Percentiles rank a stretch among this genome's conserved stretches.
Conservation (phyloP, 2,329 filamentous ascomycete genomes). For the Ceratocystis ficicola region DNA sequence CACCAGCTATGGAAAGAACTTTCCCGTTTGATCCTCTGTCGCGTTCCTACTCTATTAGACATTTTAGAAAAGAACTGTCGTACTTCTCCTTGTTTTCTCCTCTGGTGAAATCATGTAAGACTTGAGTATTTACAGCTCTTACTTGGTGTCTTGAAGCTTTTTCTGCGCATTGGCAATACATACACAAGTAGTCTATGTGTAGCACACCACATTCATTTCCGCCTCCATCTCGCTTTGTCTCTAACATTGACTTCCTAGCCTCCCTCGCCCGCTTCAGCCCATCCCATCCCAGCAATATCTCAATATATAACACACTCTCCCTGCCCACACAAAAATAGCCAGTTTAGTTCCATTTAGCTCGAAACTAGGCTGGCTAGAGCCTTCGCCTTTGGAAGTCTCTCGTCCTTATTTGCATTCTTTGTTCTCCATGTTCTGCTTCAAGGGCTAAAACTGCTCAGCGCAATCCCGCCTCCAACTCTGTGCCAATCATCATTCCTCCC, state of each 20-base stretch:
- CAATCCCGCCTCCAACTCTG: neutral
- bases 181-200: neutral
- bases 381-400: too few species aligned
- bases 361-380: neutral
- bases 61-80: neutral
- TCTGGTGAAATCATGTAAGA: too few species aligned
- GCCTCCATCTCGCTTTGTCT: neutral
- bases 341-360: neutral
- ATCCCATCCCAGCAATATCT: neutral
- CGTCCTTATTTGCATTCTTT: neutral
- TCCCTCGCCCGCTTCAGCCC: neutral
- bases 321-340: neutral
- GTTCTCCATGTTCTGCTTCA: neutral
- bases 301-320: neutral
- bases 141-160: too few species aligned
- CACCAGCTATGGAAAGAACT: neutral
- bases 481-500: neutral
- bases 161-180: neutral
- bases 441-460: neutral
- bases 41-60: conserved; percentile 3
- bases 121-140: too few species aligned
- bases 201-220: neutral
- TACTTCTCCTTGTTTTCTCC: too few species aligned
- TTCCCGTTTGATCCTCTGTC: conserved; percentile 7
- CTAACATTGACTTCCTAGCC: neutral